A percentile compares a stretch with the other conserved stretches of the same genome.
Conservation (phyloP, 768 basidiomycete genomes). For the Phaeolepiota aurea region DNA sequence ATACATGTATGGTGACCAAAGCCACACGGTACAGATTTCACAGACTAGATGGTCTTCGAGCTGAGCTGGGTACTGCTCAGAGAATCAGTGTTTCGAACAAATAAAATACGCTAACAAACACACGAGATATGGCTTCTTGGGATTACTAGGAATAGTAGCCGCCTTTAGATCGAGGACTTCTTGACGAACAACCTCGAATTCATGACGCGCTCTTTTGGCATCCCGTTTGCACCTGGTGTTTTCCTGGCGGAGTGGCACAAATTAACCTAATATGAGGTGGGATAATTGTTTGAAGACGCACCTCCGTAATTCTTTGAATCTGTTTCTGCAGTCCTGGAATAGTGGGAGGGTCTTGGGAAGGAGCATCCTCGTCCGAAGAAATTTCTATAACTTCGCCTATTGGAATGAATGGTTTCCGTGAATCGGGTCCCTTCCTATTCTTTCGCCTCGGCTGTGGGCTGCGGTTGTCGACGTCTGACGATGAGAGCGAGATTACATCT, state of each 20-base stretch:
- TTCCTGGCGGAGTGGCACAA: conserved; percentile 16
- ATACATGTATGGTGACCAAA: conserved; percentile 65
- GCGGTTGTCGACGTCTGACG: no score
- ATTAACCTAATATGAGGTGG: background rate
- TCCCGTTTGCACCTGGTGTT: conserved; percentile 20
- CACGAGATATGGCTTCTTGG: background rate
- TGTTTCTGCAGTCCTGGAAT: conserved; percentile 29
- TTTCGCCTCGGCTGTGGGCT: no score
- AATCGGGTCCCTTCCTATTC: background rate
- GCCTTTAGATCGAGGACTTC: background rate
- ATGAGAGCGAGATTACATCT: no score
- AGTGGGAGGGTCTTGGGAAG: conserved; percentile 11
- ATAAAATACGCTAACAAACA: background rate
- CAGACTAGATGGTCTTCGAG: conserved; percentile 52
- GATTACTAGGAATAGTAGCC: background rate
- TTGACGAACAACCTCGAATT: conserved; percentile 10
- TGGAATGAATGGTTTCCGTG: conserved; percentile 2
- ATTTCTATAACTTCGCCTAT: conserved; percentile 43
- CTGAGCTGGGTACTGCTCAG: conserved; percentile 26
- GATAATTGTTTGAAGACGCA: conserved; percentile 12
- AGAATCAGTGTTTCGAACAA: conserved; percentile 3
- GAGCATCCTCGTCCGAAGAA: conserved; percentile 44
- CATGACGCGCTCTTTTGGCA: conserved; percentile 13
- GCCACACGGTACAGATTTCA: conserved; percentile 53
- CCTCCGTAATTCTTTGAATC: conserved; percentile 34